Evolutionary conservation across 2,329 filamentous ascomycete species (phyloP).

Genomic region (Zalaria obscura): DNA sequence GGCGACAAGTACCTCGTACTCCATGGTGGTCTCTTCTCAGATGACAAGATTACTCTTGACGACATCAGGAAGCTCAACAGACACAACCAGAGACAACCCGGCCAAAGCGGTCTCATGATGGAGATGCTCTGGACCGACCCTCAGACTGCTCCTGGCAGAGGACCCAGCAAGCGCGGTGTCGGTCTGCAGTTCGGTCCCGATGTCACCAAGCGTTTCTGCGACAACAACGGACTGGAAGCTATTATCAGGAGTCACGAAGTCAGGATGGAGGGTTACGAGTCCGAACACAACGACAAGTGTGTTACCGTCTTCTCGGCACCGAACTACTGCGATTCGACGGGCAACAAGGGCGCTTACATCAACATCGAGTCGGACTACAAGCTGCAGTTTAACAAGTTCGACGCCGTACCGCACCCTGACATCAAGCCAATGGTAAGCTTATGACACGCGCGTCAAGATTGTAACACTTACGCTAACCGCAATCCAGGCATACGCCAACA

Average conservation of each 20-base stretch:
- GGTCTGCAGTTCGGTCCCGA: conserved; percentile 95
- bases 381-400: conserved; percentile 83
- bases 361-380: conserved; percentile 89
- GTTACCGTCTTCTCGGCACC: conserved; percentile 98
- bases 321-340: conserved; percentile 93
- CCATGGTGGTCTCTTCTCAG: conserved; percentile 89
- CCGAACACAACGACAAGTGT: conserved; percentile 88
- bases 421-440: conserved; percentile 70
- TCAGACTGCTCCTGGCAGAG: conserved; percentile 69
- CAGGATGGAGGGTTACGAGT: conserved; percentile 97
- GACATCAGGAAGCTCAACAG: conserved; percentile 89
- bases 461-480: conserved; percentile 1
- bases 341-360: conserved; percentile 97
- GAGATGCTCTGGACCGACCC: conserved; percentile 99
- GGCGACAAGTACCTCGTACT: conserved; percentile 84
- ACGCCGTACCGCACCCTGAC: conserved; percentile 89
- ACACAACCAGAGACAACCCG: conserved; percentile 82
- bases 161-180: conserved; percentile 91
- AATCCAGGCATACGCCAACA: conserved; percentile 65
- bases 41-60: conserved; percentile 81
- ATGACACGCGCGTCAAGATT: background rate
- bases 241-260: conserved; percentile 97
- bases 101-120: conserved; percentile 96
- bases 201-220: conserved; percentile 90
- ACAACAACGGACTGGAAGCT: conserved; percentile 85